Base-by-base conservation (phyloP, 2,329 filamentous ascomycete species). In the Xylariales sp. region DNA sequence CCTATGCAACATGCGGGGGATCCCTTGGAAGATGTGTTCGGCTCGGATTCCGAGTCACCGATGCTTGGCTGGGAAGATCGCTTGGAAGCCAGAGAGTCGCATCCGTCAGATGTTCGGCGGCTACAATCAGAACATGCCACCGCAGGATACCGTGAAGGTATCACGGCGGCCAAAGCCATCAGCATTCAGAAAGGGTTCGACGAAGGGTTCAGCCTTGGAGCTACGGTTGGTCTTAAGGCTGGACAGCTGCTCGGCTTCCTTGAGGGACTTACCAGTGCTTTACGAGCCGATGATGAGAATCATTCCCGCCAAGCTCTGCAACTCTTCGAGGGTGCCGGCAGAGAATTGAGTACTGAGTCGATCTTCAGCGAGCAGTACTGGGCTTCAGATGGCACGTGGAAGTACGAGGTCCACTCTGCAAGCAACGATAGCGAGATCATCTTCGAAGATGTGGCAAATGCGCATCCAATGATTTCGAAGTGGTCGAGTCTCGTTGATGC, bases 161-260 rank as follows among this genome's bases (percentile, higher is more conserved):
- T 97, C 40, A 76, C 84, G 0, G 70, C 69, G 3, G 86, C 85
- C 22, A 97, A 97, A 61, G 77, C 78, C 19, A 66, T 73, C 35
- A 84, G 81, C 54, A 79, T 96, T 19, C 93, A 98, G 64, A 73
- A 73, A 11, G 91, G 91, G 0, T 97, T 98, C 57, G 93, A 98
- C 59, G 87, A 91, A 49, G 91, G 91, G 0, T 97, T 89, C 60
- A 73, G 80, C 11, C 71, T 97, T 1, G 93, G 93, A 10, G 90
- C 88, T 1, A 81, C 84, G 38, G 68, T 97, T 21, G 93, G 91
- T 0, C 61, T 86, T 49, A 73, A 74, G 20, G 84, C 82, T 0
- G 93, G 93, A 0, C 80, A 80, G 50, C 66, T 94, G 10, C 61
- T 95, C 3, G 93, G 93, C 0, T 66, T 87, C 4, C 57, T 96